A percentile compares a stretch with the other conserved stretches of the same genome.
Conservation (phyloP, 345 rosid species). For the Rubroshorea leprosula region DNA sequence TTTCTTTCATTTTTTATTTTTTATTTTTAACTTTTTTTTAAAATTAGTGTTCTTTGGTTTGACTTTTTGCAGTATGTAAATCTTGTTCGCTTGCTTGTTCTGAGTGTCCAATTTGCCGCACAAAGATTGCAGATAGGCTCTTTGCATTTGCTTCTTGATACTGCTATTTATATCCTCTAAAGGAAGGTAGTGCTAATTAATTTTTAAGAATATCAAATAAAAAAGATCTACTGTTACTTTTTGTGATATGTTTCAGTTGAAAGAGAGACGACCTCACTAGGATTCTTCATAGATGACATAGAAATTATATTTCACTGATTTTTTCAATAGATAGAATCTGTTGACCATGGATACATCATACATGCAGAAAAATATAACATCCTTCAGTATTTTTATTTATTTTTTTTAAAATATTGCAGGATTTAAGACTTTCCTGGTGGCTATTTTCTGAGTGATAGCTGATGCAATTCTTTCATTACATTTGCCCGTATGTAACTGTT, state of each 20-base stretch:
- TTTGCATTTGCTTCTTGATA: slow-evolving; percentile 84
- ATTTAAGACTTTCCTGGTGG: slow-evolving; percentile 19
- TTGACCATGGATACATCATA: no score
- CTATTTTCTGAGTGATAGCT: slow-evolving; percentile 19
- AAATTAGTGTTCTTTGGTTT: neutral
- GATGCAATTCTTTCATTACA: slow-evolving; percentile 53
- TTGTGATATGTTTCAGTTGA: no score
- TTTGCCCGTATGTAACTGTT: slow-evolving; percentile 43
- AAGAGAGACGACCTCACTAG: no score
- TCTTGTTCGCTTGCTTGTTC: slow-evolving; percentile 97
- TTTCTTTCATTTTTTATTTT: slow-evolving; percentile 1
- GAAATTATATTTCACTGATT: no score
- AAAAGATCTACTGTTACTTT: no score
- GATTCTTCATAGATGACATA: no score
- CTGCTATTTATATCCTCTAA: slow-evolving; percentile 23
- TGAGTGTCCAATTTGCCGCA: slow-evolving; percentile 97
- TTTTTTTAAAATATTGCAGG: slow-evolving; percentile 33
- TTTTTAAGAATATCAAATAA: no score
- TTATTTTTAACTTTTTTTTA: no score
- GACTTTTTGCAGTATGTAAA: slow-evolving; percentile 77
- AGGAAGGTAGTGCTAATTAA: no score
- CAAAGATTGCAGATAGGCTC: slow-evolving; percentile 87
- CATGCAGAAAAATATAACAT: slow-evolving; percentile 16
- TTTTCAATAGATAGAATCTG: no score
- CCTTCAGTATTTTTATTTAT: neutral